Conservation (phyloP, 2,329 filamentous ascomycete genomes). For the Verticillium zaregamsianum region DNA sequence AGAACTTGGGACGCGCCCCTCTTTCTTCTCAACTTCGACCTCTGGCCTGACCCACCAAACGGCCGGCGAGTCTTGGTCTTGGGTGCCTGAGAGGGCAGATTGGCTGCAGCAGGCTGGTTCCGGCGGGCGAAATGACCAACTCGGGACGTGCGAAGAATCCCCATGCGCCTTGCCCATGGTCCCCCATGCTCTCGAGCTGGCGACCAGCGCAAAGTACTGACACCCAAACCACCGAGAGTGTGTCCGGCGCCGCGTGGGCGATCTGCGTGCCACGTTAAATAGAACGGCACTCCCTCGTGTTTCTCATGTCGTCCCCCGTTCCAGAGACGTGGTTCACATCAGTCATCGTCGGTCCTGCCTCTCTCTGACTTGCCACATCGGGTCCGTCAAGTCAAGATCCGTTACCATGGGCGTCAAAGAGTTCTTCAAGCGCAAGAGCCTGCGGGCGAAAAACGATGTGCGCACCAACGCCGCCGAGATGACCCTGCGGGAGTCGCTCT, state of each 20-base stretch:
- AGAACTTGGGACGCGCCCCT: background rate
- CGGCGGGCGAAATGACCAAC: background rate
- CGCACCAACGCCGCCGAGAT: slow-evolving; percentile 47
- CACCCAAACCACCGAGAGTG: background rate
- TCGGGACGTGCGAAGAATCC: background rate
- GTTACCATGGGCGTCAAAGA: slow-evolving; percentile 36
- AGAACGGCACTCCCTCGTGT: background rate
- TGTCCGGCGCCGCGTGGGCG: background rate
- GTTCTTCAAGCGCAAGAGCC: slow-evolving; percentile 40
- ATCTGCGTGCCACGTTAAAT: background rate
- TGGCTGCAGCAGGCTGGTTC: background rate
- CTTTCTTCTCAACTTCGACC: background rate
- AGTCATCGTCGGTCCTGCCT: background rate
- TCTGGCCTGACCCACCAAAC: background rate
- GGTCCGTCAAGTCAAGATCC: background rate
- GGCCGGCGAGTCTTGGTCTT: background rate
- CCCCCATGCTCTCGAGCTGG: background rate
- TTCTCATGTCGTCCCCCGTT: background rate
- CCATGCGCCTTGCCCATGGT: background rate
- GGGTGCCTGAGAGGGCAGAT: too few species aligned
- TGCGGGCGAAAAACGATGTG: slow-evolving; percentile 36
- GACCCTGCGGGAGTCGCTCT: slow-evolving; percentile 62
- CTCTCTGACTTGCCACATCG: background rate
- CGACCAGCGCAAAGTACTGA: background rate
- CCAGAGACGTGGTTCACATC: background rate